Evolutionary conservation across 2,329 filamentous ascomycete genomes (phyloP).

Genomic region (Paracorniculantispora psalliotae): DNA sequence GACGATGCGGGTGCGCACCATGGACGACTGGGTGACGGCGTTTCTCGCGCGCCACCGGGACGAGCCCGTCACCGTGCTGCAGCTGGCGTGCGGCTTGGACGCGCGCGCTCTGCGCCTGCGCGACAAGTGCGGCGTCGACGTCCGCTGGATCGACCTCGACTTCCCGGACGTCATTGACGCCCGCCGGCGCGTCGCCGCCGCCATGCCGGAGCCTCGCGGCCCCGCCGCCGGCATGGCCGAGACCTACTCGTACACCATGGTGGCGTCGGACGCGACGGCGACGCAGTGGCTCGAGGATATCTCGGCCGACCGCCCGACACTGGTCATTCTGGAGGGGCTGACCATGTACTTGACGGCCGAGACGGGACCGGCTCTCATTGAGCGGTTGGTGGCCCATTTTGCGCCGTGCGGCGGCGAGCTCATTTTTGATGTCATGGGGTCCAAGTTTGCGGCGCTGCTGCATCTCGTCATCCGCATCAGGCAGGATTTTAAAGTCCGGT

Average conservation of each 20-base stretch:
- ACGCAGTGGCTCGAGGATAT: conserved; percentile 26
- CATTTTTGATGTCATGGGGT: conserved; percentile 20
- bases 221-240: conserved; percentile 11
- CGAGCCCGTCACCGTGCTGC: conserved; percentile 23
- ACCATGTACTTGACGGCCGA: conserved; percentile 26
- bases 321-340: conserved; percentile 30
- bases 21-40: conserved; percentile 18
- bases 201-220: conserved; percentile 14
- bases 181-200: conserved; percentile 20
- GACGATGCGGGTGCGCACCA: background rate
- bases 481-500: background rate
- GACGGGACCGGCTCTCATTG: conserved; percentile 21
- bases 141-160: conserved; percentile 32
- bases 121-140: conserved; percentile 14
- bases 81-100: conserved; percentile 29
- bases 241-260: conserved; percentile 20
- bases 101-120: conserved; percentile 23
- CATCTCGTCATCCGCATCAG: background rate
- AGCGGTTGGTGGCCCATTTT: conserved; percentile 23
- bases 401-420: conserved; percentile 20
- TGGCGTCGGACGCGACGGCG: conserved; percentile 23
- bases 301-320: conserved; percentile 26
- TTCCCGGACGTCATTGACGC: conserved; percentile 30
- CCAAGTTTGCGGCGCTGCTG: background rate
- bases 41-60: conserved; percentile 21